Percentiles rank a stretch among this genome's conserved stretches.
phyloP scores from a whole-genome alignment of 2,329 filamentous ascomycete genomes.

The Mycocentrospora acerina region DNA sequence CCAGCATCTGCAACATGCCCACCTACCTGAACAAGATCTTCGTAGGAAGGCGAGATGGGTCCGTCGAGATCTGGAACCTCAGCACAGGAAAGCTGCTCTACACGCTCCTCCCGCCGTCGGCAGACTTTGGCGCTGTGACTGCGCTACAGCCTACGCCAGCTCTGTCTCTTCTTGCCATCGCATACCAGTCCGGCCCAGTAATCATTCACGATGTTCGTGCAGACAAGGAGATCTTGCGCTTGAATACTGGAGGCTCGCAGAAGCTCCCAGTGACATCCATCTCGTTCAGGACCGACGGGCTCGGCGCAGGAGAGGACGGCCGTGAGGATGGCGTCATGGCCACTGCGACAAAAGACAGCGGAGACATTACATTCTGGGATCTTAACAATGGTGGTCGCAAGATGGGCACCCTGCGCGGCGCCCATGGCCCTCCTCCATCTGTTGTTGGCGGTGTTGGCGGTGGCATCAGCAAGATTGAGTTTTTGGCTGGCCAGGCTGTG shows the following conservation, averaged over 20 bases:
- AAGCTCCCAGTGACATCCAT: conserved; percentile 75
- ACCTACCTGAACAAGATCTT: conserved; percentile 97
- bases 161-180: conserved; percentile 81
- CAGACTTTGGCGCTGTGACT: conserved; percentile 77
- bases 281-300: conserved; percentile 84
- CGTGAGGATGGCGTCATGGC: conserved; percentile 87
- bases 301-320: conserved; percentile 86
- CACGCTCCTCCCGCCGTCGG: conserved; percentile 75
- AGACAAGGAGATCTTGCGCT: conserved; percentile 70
- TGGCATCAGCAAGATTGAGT: conserved; percentile 85
- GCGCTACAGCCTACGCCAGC: conserved; percentile 82
- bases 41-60: conserved; percentile 81
- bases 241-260: conserved; percentile 64
- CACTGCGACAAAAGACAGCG: conserved; percentile 74
- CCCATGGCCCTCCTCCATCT: conserved; percentile 75
- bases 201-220: conserved; percentile 79
- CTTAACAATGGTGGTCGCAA: conserved; percentile 85
- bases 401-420: conserved; percentile 81
- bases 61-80: conserved; percentile 96
- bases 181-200: conserved; percentile 77
- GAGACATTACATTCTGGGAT: conserved; percentile 96
- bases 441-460: conserved; percentile 60
- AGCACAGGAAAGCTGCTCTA: conserved; percentile 89
- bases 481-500: conserved; percentile 84
- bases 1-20: conserved; percentile 82